Conservation (phyloP, 257 asterid species). For the Eucommia ulmoides region DNA sequence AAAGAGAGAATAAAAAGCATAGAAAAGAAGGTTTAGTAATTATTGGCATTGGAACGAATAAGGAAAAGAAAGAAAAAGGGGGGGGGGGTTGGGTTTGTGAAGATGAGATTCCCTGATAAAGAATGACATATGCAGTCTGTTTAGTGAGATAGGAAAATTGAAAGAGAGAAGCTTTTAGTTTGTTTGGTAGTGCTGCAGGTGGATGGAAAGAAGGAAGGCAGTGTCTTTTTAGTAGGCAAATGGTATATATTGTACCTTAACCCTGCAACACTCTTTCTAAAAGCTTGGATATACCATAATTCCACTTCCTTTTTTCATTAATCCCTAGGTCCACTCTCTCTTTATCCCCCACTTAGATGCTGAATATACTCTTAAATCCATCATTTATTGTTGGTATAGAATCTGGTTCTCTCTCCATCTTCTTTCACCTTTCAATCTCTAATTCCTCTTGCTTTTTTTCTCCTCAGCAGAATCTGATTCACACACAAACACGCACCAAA, state of each 20-base stretch:
- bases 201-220: constrained; percentile 28
- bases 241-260: constrained; percentile 47
- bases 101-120: constrained; percentile 54
- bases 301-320: constrained; percentile 19
- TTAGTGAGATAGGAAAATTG: constrained; percentile 12
- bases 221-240: constrained; percentile 36
- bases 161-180: constrained; percentile 46
- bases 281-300: constrained; percentile 52
- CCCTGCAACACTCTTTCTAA: constrained; percentile 46
- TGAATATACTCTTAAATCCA: constrained; percentile 33
- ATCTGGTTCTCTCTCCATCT: too few species aligned
- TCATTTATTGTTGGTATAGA: too few species aligned
- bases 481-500: too few species aligned
- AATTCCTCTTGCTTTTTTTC: neutral
- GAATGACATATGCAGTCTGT: constrained; percentile 30
- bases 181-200: constrained; percentile 45
- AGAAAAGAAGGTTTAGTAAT: constrained; percentile 46
- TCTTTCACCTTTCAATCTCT: too few species aligned
- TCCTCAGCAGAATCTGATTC: too few species aligned
- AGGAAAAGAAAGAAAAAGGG: constrained; percentile 40
- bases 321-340: constrained; percentile 26
- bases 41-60: constrained; percentile 33
- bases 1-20: constrained; percentile 31
- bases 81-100: constrained; percentile 25
- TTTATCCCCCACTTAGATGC: constrained; percentile 10